These are phyloP conservation scores for Tripterygium wilfordii DNA, from an alignment of 177 flowering plant genomes.

Conservation along the genomic window DNA sequence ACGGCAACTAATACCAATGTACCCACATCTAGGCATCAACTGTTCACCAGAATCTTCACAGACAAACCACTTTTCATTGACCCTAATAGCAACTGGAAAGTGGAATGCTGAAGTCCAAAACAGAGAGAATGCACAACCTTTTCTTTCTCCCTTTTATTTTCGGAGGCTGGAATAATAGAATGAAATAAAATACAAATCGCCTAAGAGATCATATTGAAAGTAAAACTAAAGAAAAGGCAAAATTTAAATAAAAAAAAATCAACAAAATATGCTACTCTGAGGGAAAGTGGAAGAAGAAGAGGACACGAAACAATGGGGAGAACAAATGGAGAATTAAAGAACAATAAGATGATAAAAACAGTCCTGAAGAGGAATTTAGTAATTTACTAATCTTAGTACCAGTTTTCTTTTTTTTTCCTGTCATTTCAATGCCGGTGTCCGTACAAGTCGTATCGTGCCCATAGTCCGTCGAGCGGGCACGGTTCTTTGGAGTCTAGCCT, in stretches of 20 bases:
- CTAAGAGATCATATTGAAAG: constrained; percentile 10
- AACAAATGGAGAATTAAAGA: not conserved
- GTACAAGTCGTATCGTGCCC: constrained; percentile 57
- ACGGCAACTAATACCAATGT: too few species aligned
- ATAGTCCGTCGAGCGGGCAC: constrained; percentile 50
- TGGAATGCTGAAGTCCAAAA: too few species aligned
- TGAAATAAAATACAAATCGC: constrained; percentile 41
- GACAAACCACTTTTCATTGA: too few species aligned
- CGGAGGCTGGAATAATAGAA: constrained; percentile 28
- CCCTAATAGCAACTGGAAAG: too few species aligned
- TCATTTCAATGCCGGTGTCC: constrained; percentile 30
- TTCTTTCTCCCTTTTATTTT: constrained; percentile 21
- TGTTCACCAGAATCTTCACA: too few species aligned
- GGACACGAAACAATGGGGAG: constrained; percentile 5
- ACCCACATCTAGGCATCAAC: too few species aligned
- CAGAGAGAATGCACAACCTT: too few species aligned
- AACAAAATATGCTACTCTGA: not conserved
- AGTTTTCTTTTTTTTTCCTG: not conserved
- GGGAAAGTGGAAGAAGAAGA: not conserved
- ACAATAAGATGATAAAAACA: constrained; percentile 1
- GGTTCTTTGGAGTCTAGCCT: constrained; percentile 39
- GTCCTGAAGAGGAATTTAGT: constrained; percentile 21
- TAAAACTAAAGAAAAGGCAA: constrained; percentile 4
- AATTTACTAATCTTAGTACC: too few species aligned
- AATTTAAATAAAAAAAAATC: constrained; percentile 9